Base-by-base conservation (phyloP, 208 protist species). In the Plasmodiophora brassicae region DNA sequence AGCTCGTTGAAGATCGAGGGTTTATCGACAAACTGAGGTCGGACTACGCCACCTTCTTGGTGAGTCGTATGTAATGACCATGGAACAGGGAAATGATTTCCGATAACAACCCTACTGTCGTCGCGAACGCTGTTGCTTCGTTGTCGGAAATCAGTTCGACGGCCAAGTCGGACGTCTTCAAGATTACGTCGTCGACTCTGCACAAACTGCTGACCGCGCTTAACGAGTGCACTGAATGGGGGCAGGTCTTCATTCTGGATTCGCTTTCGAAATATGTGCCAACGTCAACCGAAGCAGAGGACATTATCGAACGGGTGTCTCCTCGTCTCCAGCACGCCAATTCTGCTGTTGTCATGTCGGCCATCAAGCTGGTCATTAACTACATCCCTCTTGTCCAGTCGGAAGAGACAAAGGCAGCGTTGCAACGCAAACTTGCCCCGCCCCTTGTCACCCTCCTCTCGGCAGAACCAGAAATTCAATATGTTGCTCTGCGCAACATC, bases 401-500 rank as follows among this genome's bases (percentile, higher is more conserved):
- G 38, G 22, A 43, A 46, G 93, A 92, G 41, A 45, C 93, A 45
- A 85, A 95, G 38, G 85, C 90, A 38, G 84, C 85, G 14, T 92
- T 96, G 84, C 93, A 92, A 87, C 89, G 93, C 44, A 98, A 98
- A 88, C 94, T 99, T 86, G 96, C 97, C 65, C 95, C 97, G 43
- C 97, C 98, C 0, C 93, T 99, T 1, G 92, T 93, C 8, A 93
- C 90, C 36, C 87, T 96, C 0, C 89, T 96, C 39, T 95, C 92
- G 0, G 72, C 71, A 22, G 94, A 98, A 88, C 94, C 98, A 53
- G 97, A 99, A 91, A 96, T 98, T 41, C 97, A 99, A 92, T 99
- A 99, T 90, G 95, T 99, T 1, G 96, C 98, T 39, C 95, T 98
- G 45, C 95, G 98, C 83, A 99, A 99, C 92, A 98, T 99, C 90